A percentile compares a stretch with the other conserved stretches of the same genome.
Evolutionary conservation across 257 asterid genomes (phyloP).

Genomic region (Solanum peruvianum): DNA sequence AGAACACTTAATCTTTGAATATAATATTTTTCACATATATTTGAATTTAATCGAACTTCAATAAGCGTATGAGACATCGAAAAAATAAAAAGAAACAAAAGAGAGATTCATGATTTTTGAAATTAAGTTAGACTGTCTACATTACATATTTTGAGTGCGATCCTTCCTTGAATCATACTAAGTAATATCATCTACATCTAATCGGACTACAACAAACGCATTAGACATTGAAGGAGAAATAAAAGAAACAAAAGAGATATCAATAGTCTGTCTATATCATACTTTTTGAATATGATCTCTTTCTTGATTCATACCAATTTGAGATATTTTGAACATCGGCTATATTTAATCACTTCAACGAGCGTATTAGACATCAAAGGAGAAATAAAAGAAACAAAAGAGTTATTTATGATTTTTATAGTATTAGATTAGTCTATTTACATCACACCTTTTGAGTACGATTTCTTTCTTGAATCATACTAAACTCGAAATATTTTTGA

Average conservation of each 20-base stretch:
- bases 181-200: too few relatives aligned
- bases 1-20: too few relatives aligned
- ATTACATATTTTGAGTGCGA: background rate
- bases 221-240: background rate
- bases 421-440: too few relatives aligned
- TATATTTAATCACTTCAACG: too few relatives aligned
- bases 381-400: background rate
- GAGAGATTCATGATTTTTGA: too few relatives aligned
- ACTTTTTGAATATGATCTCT: too few relatives aligned
- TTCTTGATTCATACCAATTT: too few relatives aligned
- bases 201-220: background rate
- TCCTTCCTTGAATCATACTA: background rate
- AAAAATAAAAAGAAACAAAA: too few relatives aligned
- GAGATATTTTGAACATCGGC: too few relatives aligned
- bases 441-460: background rate
- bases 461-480: background rate
- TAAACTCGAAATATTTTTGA: too few relatives aligned
- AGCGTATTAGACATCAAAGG: background rate
- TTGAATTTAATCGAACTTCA: fast-evolving
- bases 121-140: fast-evolving
- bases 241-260: background rate
- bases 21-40: too few relatives aligned
- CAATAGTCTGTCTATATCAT: fast-evolving
- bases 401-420: too few relatives aligned
- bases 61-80: fast-evolving